Evolutionary conservation across 2,329 filamentous ascomycete species (phyloP), one percentile per base, ranked within the genome.

Genomic region (Epichloe bromicola): DNA sequence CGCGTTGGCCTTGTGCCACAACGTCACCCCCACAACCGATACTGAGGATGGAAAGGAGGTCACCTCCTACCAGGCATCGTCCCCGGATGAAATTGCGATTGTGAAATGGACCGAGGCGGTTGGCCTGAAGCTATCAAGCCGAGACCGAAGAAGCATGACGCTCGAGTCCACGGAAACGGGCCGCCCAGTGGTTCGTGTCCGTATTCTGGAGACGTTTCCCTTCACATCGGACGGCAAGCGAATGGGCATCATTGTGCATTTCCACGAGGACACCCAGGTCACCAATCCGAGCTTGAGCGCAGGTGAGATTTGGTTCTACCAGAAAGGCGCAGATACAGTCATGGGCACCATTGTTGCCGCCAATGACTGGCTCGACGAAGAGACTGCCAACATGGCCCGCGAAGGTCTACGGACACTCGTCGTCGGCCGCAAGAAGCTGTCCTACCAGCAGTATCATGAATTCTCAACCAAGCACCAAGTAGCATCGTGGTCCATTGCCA

Each of bases 361-460:
- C 17, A 98, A 97, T 62, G 93, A 98, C 70, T 98, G 93, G 94
- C 80, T 98, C 0, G 93, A 98, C 58, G 93, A 98, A 66, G 93
- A 98, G 67, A 97, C 93, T 0, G 88, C 88, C n/a, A 98, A 98
- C 65, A 98, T 98, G 94, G 94, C 94, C 5, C 83, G 93, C 46
- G 94, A 98, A 73, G 93, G 93, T 39, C 73, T 98, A 47, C 84
- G 93, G 52, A 98, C 93, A 1, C 75, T 98, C 5, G 93, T 98
- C 5, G 86, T 98, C 26, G 94, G 93, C n/a, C 81, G 94, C 45
- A 95, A 93, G 66, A 84, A 82, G 59, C 74, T 98, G 5, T 91
- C 88, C 0, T 60, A 73, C 5, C 78, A 85, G 58, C 85, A 90
- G 59, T 97, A 96, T 63, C 74, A 80, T 40, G 84, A 90, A 40